A percentile compares a stretch with the other conserved stretches of the same genome.
These are phyloP conservation scores for Rhodamnia argentea DNA, from an alignment of 345 rosid genomes.

Conservation along the genomic window DNA sequence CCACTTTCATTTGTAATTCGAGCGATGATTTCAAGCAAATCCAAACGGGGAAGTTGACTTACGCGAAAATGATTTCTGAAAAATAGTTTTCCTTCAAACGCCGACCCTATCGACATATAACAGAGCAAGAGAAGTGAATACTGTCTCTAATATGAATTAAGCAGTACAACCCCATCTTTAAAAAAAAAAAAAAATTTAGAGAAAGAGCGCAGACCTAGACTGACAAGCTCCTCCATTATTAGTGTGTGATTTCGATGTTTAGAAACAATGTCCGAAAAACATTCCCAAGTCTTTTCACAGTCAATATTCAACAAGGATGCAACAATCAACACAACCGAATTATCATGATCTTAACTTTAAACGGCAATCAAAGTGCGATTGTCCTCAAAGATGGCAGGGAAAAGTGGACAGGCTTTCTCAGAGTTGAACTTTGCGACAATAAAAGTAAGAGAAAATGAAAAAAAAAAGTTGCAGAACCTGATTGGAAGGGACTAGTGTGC, in stretches of 20 bases:
- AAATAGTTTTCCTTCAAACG: no score
- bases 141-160: background rate
- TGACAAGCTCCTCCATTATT: background rate
- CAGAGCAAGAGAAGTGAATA: background rate
- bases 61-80: no score
- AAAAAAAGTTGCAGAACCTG: background rate
- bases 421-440: slow-evolving; percentile 1
- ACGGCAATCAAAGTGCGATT: background rate
- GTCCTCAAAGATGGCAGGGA: slow-evolving; percentile 7
- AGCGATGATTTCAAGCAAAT: background rate
- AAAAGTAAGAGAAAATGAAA: background rate
- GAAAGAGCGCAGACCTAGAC: background rate
- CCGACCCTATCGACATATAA: no score
- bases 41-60: background rate
- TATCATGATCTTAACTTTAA: background rate
- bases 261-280: background rate
- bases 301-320: background rate
- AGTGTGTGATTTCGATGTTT: background rate
- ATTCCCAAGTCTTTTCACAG: background rate
- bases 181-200: background rate
- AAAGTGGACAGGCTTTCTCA: slow-evolving; percentile 18
- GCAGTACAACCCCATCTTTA: background rate
- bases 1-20: background rate
- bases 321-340: background rate
- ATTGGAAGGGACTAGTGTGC: background rate